Conservation (phyloP, 306 rosid species). For the Amphicarpaea edgeworthii region DNA sequence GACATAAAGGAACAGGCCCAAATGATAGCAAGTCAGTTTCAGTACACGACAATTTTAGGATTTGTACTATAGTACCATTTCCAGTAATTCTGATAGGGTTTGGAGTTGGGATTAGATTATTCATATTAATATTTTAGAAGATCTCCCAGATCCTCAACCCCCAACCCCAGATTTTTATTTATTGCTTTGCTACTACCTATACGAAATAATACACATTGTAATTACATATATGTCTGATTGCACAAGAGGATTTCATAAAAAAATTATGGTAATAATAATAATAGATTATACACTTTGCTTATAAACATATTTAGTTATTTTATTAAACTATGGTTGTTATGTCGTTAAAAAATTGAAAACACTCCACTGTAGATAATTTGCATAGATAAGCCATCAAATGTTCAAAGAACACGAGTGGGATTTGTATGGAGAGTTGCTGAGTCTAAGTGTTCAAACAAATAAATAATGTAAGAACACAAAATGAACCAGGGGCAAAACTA, state of each 20-base stretch:
- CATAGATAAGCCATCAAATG: not conserved
- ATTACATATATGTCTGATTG: not conserved
- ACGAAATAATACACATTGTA: not conserved
- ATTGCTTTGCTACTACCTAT: not conserved
- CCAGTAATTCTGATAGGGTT: conserved; percentile 14
- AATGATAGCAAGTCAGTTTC: conserved; percentile 3
- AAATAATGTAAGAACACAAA: too few relatives aligned
- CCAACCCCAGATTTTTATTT: not conserved
- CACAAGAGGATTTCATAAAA: too few relatives aligned
- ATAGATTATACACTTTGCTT: too few relatives aligned
- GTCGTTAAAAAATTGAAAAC: not conserved
- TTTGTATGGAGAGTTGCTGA: too few relatives aligned
- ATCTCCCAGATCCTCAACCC: conserved; percentile 4
- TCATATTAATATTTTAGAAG: conserved; percentile 21
- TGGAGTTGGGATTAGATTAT: conserved; percentile 29
- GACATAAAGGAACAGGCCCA: not conserved
- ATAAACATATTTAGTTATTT: not conserved
- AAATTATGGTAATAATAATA: too few relatives aligned
- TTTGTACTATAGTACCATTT: conserved; percentile 29
- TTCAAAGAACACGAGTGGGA: not conserved
- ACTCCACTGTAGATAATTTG: not conserved
- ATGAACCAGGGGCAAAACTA: too few relatives aligned
- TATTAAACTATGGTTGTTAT: not conserved
- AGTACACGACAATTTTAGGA: conserved; percentile 38
- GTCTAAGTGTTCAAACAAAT: too few relatives aligned